phyloP scores from a whole-genome alignment of 1,139 yeast genomes.

The Sugiyamaella novakii region DNA sequence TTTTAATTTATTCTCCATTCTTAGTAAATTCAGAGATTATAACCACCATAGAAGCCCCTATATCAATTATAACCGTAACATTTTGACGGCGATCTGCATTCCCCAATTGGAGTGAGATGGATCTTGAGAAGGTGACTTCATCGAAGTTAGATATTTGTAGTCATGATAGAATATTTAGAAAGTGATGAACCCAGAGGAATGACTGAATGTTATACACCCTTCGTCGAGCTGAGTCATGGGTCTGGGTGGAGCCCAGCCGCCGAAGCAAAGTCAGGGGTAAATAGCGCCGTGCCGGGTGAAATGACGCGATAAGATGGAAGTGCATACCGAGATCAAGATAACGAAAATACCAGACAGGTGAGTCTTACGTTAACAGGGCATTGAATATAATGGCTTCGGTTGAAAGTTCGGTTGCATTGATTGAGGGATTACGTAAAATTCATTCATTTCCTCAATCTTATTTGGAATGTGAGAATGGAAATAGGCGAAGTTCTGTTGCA shows the following conservation, averaged over 20 bases:
- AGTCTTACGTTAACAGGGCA: no score
- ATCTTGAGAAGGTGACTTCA: no score
- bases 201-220: background rate
- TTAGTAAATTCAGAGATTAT: no score
- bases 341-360: no score
- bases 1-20: no score
- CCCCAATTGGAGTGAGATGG: no score
- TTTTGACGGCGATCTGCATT: no score
- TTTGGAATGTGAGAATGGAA: conserved; percentile 25
- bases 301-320: background rate
- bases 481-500: conserved; percentile 33
- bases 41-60: no score
- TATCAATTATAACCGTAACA: no score
- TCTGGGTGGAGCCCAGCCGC: background rate
- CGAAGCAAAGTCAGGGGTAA: conserved; percentile 2
- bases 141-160: no score
- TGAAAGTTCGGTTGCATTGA: conserved; percentile 8
- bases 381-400: background rate
- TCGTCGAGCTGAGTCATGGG: background rate
- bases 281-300: background rate
- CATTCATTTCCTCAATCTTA: conserved; percentile 25
- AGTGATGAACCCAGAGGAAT: no score
- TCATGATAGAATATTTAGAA: no score
- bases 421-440: conserved; percentile 26
- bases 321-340: background rate